Percentiles rank a stretch among this genome's conserved stretches.
Evolutionary conservation across 176 grass and related monocot genomes (phyloP).

Genomic region (Otatea glauca): DNA sequence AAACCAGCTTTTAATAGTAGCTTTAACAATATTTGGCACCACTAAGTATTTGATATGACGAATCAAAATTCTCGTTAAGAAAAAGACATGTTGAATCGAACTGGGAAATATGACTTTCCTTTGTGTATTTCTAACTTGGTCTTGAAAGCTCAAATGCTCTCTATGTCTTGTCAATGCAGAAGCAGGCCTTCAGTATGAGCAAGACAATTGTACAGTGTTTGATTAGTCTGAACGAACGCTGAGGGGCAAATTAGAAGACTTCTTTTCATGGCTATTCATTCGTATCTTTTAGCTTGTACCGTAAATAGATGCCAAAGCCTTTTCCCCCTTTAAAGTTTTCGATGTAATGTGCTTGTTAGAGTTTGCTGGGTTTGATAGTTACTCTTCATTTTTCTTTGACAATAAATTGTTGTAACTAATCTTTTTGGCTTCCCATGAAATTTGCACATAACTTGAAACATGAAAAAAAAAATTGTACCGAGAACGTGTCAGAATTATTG

Average conservation of each 20-base stretch:
- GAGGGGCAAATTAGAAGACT: slow-evolving; percentile 40
- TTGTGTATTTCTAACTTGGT: slow-evolving; percentile 2
- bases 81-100: slow-evolving; percentile 18
- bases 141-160: slow-evolving; percentile 9
- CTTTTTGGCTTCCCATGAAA: slow-evolving; percentile 15
- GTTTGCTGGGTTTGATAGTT: slow-evolving; percentile 3
- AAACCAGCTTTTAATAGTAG: neutral
- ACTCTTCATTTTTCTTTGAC: slow-evolving; percentile 25
- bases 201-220: slow-evolving; percentile 66
- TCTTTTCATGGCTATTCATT: slow-evolving; percentile 32
- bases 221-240: slow-evolving; percentile 30
- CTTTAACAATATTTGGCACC: neutral
- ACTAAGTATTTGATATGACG: slow-evolving; percentile 6
- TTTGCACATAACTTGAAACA: slow-evolving; percentile 37
- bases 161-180: slow-evolving; percentile 34
- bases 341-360: slow-evolving; percentile 20
- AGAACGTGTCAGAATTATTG: neutral
- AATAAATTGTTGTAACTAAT: slow-evolving; percentile 29
- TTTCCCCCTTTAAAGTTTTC: slow-evolving; percentile 34
- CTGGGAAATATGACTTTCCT: neutral
- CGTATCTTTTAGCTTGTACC: slow-evolving; percentile 41
- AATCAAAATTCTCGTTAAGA: neutral
- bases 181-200: slow-evolving; percentile 45
- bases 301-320: slow-evolving; percentile 41
- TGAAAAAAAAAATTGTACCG: neutral